These are phyloP conservation scores for Ceratobasidium sp. DNA, from an alignment of 1,284 basidiomycete genomes.

Conservation along the genomic window DNA sequence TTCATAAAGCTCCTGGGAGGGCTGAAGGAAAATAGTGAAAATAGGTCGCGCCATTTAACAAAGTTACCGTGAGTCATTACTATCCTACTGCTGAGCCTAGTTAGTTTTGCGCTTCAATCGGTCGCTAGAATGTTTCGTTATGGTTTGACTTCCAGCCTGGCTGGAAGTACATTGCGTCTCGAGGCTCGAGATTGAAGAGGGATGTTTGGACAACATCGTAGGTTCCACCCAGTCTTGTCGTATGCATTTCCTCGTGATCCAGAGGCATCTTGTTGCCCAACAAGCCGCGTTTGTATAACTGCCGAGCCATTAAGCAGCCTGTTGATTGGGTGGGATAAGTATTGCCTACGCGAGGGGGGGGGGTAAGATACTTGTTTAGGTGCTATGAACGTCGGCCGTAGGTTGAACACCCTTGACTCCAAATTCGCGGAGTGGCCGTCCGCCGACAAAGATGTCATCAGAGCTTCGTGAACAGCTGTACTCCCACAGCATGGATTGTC, in stretches of 20 bases:
- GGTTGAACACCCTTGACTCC: constrained; percentile 30
- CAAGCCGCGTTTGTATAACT: constrained; percentile 46
- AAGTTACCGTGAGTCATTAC: constrained; percentile 14
- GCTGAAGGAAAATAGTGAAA: constrained; percentile 57
- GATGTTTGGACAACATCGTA: constrained; percentile 47
- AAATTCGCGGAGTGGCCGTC: constrained; percentile 40
- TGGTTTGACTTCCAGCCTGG: background rate
- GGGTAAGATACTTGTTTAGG: constrained; percentile 25
- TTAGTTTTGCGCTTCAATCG: background rate
- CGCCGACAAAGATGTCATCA: constrained; percentile 46
- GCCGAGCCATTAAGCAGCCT: background rate
- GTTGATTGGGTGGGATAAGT: background rate
- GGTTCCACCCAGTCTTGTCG: constrained; percentile 46
- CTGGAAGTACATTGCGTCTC: background rate
- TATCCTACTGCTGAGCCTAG: constrained; percentile 5
- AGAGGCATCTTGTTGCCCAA: constrained; percentile 29
- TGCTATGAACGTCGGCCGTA: constrained; percentile 32
- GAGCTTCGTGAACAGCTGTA: constrained; percentile 45
- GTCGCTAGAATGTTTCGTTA: background rate
- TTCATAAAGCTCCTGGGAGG: constrained; percentile 83
- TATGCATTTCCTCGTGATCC: constrained; percentile 40
- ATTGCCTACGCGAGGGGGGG: constrained; percentile 38
- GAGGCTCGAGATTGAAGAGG: constrained; percentile 25
- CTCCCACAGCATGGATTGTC: constrained; percentile 30
- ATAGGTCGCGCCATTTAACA: constrained; percentile 44